Evolutionary conservation across 192 early-diverging fungal species (phyloP), one percentile per base, ranked within the genome.

Genomic region (Piromyces sp.): DNA sequence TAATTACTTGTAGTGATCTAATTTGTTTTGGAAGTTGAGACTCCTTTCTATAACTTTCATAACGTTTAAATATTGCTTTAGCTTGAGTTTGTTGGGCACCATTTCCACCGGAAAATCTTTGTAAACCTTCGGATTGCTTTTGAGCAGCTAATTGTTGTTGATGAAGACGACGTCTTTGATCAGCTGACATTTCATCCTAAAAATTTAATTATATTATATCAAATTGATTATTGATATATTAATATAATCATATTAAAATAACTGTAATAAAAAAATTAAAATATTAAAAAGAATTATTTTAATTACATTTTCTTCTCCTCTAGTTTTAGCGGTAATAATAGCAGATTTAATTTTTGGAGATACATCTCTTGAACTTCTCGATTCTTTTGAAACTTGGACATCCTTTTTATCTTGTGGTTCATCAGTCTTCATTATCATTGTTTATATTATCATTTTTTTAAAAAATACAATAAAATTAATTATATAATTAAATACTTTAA

Each of bases 1-100:
- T 22, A 82, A 82, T 80, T 85, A 93, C 92, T 84, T 90, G 87
- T 80, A 95, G 86, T 80, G 93, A 89, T 82, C 89, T 87, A 30
- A 93, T 92, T 79, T 94, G 91, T 80, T 91, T 92, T 13, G 98
- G 98, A 79, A 99, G 84, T 30, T 92, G 89, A 0, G 93, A 89
- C 81, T 98, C 98, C 83, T 94, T 90, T 85, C 94, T 92, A 86
- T 99, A 99, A 89, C 95, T 96, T 86, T 98, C 98, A 86, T 96
- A 97, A 86, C 94, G 94, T 81, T 91, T 91, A 84, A 97, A 95
- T 28, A 89, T 88, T 26, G 89, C 89, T 84, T 93, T 90, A 79
- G 93, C 88, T 78, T 95, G 91, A 68, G 88, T 89, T 78, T 89
- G 88, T 28, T 87, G 87, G 29, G 90, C 89, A 26, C 87, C 88